Base-by-base conservation (phyloP, 75 land plant species). In the Selaginella tamariscina region DNA sequence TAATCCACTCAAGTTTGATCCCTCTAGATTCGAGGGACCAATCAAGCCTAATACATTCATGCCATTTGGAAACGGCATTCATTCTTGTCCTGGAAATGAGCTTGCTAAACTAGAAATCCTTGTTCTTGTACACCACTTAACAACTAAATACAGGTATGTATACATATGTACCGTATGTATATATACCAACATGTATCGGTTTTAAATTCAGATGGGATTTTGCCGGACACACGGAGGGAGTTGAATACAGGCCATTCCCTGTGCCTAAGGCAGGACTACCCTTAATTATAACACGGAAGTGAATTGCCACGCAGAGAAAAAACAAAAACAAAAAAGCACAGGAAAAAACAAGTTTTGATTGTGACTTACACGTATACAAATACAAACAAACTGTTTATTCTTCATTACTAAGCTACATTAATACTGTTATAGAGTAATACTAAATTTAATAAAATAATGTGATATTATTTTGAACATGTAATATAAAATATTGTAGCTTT, bases 41-140 rank as follows among this genome's bases (percentile, higher is more conserved):
- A 88, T 95, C 27, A 89, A 83, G 66, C 98, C 96, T 31, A 85
- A 83, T 65, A 89, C 98, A 0, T 90, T 75, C 55, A 54, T 87
- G 75, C 91, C 98, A 9, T 94, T 94, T 71, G 98, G 98, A 1
- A 85, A 65, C 39, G 98, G 98, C 23, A 79, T 75, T 1, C 96
- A 94, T 72, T 73, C 96, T 2, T 94, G 96, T 56, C 96, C 96
- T 9, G 98, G 98, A 21, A 87, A 82, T 32, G 91, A 89, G 57
- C 86, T 94, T 18, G 98, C 98, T 29, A 85, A 94, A 76, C 75
- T 90, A 27, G 96, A 89, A 68, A 89, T 87, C 56, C 76, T 94
- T 29, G 65, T 87, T 11, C 56, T 89, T 62, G 70, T 82, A 28
- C 91, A 94, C 68, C 96, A 85, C 70, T 76, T 94, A 0, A 87